Base-by-base conservation (phyloP, 2,329 filamentous ascomycete species). In the Calonectria hawksworthii region DNA sequence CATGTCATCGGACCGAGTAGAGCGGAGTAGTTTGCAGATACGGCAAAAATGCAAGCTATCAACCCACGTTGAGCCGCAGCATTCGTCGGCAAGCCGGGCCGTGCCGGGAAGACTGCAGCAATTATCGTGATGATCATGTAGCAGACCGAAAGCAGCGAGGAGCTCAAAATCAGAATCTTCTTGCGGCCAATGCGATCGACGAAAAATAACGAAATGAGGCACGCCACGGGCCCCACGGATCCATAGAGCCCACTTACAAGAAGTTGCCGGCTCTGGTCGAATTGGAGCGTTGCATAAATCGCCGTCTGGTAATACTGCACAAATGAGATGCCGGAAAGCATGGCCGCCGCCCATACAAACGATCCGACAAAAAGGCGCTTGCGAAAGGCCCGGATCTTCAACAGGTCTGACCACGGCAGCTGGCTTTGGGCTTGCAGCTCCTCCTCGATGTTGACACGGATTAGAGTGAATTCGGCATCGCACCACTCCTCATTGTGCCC, bases 271-370 rank as follows among this genome's bases (percentile, higher is more conserved):
- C 83, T 82, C 68, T 86, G 77, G 18, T 76, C 77, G 73, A 83
- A 86, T 56, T 85, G 84, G 0, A 86, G 83, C 0, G 85, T 86
- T 0, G 85, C 84, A 61, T 86, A 86, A 66, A 86, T 86, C 6
- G 85, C 84, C 0, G 85, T 86, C 75, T 86, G 85, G 68, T 84
- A 86, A 38, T 86, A 86, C 75, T 86, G 85, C 1, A 86, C 85
- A n/a, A 86, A 86, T 0, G 84, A 85, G 41, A 86, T 86, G 0
- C 85, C 85, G 0, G 84, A 85, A 1, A 86, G 38, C 85, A 86
- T 86, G 2, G 85, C 85, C 0, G 85, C 85, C 1, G 84, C 85
- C 85, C 85, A 86, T 1, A 86, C 85, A 18, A 86, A 86, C 0
- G 82, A 82, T 0, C 85, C 85, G 0, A 86, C 84, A 50, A 86